Percentiles rank a stretch among this genome's conserved stretches.
Evolutionary conservation across 2,329 filamentous ascomycete genomes (phyloP).

Genomic region (Didymella segeticola): DNA sequence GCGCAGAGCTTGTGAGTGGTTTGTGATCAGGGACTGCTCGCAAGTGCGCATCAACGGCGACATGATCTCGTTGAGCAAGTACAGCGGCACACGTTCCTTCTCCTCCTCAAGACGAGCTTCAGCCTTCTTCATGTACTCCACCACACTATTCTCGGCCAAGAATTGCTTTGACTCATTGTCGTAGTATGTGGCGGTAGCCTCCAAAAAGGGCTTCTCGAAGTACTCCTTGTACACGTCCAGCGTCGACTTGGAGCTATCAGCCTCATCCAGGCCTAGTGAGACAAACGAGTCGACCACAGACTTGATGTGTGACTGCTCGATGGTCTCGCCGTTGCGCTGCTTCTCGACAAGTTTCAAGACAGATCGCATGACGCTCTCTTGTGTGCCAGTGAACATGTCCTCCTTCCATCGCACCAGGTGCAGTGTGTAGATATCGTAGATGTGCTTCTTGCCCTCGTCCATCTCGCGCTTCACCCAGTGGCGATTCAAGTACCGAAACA

Average conservation of each 20-base stretch:
- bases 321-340: conserved; percentile 96
- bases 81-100: conserved; percentile 90
- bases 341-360: conserved; percentile 96
- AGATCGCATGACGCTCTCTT: conserved; percentile 89
- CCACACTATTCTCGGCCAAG: conserved; percentile 93
- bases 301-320: conserved; percentile 96
- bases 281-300: conserved; percentile 95
- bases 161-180: conserved; percentile 92
- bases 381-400: conserved; percentile 85
- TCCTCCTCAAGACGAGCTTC: conserved; percentile 89
- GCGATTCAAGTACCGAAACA: conserved; percentile 94
- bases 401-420: conserved; percentile 95
- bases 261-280: conserved; percentile 90
- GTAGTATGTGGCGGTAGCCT: conserved; percentile 85
- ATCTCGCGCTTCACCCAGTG: conserved; percentile 99
- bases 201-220: conserved; percentile 92
- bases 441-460: conserved; percentile 97
- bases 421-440: conserved; percentile 97
- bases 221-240: conserved; percentile 92
- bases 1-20: conserved; percentile 82
- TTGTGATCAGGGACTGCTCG: conserved; percentile 86
- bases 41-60: conserved; percentile 83
- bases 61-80: conserved; percentile 89
- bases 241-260: conserved; percentile 90
- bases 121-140: conserved; percentile 99